Evolutionary conservation across 2,329 filamentous ascomycete genomes (phyloP).

Genomic region (Hypoxylon sp.): DNA sequence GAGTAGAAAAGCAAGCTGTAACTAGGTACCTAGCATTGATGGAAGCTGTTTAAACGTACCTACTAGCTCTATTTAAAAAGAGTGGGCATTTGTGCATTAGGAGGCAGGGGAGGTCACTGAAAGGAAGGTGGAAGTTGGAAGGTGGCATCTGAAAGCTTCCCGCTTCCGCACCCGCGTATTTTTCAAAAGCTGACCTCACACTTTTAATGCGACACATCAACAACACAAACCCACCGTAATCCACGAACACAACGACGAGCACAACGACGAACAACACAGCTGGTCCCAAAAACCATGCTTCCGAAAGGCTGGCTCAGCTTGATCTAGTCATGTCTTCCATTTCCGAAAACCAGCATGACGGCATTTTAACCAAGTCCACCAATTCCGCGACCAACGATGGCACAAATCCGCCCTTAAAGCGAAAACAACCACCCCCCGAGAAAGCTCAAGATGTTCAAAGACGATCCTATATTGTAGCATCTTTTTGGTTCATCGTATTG

Average conservation of each 20-base stretch:
- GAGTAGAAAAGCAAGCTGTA: no score
- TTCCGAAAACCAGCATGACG: conserved; percentile 22
- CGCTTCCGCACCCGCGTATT: no score
- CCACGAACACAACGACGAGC: background rate
- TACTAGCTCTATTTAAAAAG: no score
- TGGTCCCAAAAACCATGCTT: conserved; percentile 27
- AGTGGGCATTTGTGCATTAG: no score
- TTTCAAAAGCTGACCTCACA: no score
- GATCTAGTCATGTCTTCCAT: conserved; percentile 29
- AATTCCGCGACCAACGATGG: conserved; percentile 9
- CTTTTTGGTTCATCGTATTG: conserved; percentile 90
- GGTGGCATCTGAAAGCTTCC: no score
- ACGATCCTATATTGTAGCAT: conserved; percentile 78
- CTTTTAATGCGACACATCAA: no score
- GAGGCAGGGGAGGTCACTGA: no score
- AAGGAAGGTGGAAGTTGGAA: no score
- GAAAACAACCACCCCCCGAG: conserved; percentile 77
- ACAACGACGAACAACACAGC: conserved; percentile 19
- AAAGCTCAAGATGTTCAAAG: conserved; percentile 72
- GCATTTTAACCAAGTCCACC: background rate
- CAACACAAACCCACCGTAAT: no score
- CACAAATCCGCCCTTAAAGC: conserved; percentile 26
- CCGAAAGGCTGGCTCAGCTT: conserved; percentile 9
- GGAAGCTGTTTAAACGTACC: no score
- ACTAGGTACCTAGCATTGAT: no score